These are phyloP conservation scores for Neobulgaria alba DNA, from an alignment of 2,329 filamentous ascomycete genomes.

Conservation along the genomic window DNA sequence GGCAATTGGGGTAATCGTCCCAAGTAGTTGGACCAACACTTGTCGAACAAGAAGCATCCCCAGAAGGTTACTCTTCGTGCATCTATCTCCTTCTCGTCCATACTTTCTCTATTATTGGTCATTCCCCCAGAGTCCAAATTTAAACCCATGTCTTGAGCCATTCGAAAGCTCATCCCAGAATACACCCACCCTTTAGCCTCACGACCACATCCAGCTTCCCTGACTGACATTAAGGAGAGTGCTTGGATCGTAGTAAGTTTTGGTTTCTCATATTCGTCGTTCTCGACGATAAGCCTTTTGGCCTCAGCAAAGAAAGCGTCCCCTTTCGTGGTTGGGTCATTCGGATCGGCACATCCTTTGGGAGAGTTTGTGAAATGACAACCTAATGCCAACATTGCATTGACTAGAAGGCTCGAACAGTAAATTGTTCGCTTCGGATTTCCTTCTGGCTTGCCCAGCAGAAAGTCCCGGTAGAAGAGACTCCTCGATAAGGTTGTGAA, in stretches of 20 bases:
- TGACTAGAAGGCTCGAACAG: slow-evolving; percentile 84
- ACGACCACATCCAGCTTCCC: slow-evolving; percentile 87
- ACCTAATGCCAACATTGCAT: slow-evolving; percentile 85
- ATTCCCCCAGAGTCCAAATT: slow-evolving; percentile 73
- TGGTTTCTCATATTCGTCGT: slow-evolving; percentile 88
- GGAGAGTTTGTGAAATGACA: slow-evolving; percentile 82
- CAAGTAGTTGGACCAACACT: slow-evolving; percentile 97
- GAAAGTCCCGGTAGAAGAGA: slow-evolving; percentile 80
- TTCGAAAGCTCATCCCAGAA: slow-evolving; percentile 95
- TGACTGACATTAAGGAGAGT: slow-evolving; percentile 87
- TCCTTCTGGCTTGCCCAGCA: slow-evolving; percentile 54
- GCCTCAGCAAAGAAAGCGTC: slow-evolving; percentile 96
- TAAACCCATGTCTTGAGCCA: slow-evolving; percentile 89
- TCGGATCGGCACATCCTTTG: slow-evolving; percentile 60
- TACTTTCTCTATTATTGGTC: slow-evolving; percentile 45
- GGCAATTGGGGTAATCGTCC: slow-evolving; percentile 84
- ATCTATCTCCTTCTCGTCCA: slow-evolving; percentile 79
- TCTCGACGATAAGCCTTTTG: slow-evolving; percentile 79
- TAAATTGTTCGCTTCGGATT: slow-evolving; percentile 54
- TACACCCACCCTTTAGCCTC: slow-evolving; percentile 98
- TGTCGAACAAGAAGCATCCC: slow-evolving; percentile 98
- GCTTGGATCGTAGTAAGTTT: slow-evolving; percentile 87
- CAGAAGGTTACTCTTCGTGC: slow-evolving; percentile 88
- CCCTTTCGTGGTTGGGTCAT: slow-evolving; percentile 77
- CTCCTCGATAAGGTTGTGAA: slow-evolving; percentile 85